phyloP scores from a whole-genome alignment of 2,329 filamentous ascomycete species.

The Diplodia mutila region DNA sequence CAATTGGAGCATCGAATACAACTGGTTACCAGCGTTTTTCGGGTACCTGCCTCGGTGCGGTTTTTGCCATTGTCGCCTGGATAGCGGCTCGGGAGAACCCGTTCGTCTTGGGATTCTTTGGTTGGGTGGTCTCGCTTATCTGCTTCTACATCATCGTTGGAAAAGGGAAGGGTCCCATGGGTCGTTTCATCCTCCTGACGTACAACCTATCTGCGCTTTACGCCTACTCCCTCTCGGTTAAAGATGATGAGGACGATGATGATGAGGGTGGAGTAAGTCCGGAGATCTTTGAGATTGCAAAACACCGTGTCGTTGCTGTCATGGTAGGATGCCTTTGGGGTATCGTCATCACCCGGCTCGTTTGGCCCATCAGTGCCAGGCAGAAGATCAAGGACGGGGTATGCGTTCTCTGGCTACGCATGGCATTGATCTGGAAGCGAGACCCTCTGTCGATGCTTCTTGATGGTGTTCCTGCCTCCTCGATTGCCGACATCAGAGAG shows the following conservation, averaged over 20 bases:
- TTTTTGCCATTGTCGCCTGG: slow-evolving; percentile 78
- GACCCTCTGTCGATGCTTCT: slow-evolving; percentile 78
- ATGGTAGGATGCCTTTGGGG: slow-evolving; percentile 89
- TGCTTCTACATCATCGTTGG: slow-evolving; percentile 91
- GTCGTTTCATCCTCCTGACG: slow-evolving; percentile 89
- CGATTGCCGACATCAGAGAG: slow-evolving; percentile 87
- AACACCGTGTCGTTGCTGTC: slow-evolving; percentile 86
- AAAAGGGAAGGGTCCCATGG: slow-evolving; percentile 82
- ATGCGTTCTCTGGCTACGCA: slow-evolving; percentile 87
- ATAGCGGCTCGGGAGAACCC: slow-evolving; percentile 73
- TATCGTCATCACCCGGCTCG: slow-evolving; percentile 81
- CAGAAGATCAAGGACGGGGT: slow-evolving; percentile 87
- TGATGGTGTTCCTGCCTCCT: slow-evolving; percentile 41
- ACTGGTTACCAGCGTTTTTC: slow-evolving; percentile 85
- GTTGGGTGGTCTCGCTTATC: slow-evolving; percentile 77
- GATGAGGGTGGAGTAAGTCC: slow-evolving; percentile 86
- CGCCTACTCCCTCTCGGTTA: slow-evolving; percentile 83
- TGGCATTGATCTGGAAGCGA: slow-evolving; percentile 95
- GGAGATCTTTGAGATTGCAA: slow-evolving; percentile 82
- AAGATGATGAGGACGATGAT: slow-evolving; percentile 77
- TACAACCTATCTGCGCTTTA: slow-evolving; percentile 97
- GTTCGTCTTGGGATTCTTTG: slow-evolving; percentile 75
- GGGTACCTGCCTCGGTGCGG: slow-evolving; percentile 81
- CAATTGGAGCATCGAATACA: slow-evolving; percentile 92
- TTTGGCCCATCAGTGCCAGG: slow-evolving; percentile 93